A percentile compares a stretch with the other conserved stretches of the same genome.
These are phyloP conservation scores for Saprolegnia parasitica DNA, from an alignment of 352 stramenopile genomes.

Conservation along the genomic window DNA sequence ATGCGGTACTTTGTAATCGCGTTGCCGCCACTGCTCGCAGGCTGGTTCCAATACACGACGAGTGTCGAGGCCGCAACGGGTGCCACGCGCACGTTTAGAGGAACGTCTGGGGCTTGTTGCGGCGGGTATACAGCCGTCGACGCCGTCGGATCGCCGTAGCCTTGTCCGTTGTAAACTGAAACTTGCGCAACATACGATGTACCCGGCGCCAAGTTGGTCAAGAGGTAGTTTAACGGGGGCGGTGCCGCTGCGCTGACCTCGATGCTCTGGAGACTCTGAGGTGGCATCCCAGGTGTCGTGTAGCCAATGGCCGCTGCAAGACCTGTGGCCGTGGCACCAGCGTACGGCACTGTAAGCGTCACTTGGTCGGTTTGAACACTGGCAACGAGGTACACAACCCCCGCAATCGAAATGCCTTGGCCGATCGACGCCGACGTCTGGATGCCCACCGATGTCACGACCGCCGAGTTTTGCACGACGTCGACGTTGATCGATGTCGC, in stretches of 20 bases:
- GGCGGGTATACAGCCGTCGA: constrained; percentile 68
- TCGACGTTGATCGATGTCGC: constrained; percentile 31
- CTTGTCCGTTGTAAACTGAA: constrained; percentile 86
- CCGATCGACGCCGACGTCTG: constrained; percentile 38
- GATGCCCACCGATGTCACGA: constrained; percentile 42
- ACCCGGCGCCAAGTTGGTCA: constrained; percentile 66
- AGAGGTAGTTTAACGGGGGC: constrained; percentile 42
- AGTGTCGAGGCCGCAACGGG: constrained; percentile 69
- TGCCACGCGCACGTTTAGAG: constrained; percentile 72
- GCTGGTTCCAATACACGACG: constrained; percentile 84
- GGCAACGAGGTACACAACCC: constrained; percentile 44
- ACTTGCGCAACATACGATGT: constrained; percentile 82
- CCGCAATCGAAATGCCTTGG: constrained; percentile 52
- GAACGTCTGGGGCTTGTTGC: constrained; percentile 81
- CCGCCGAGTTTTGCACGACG: constrained; percentile 34
- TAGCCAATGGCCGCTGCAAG: constrained; percentile 51
- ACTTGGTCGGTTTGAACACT: constrained; percentile 46
- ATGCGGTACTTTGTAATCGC: constrained; percentile 91
- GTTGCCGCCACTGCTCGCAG: constrained; percentile 87
- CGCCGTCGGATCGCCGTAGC: constrained; percentile 81
- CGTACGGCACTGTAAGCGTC: constrained; percentile 46
- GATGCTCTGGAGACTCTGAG: constrained; percentile 50
- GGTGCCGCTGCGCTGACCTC: constrained; percentile 20
- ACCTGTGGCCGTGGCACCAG: constrained; percentile 32
- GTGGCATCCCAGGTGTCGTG: constrained; percentile 56